Base-by-base conservation (phyloP, 2,329 filamentous ascomycete species). In the Claviceps sp. region DNA sequence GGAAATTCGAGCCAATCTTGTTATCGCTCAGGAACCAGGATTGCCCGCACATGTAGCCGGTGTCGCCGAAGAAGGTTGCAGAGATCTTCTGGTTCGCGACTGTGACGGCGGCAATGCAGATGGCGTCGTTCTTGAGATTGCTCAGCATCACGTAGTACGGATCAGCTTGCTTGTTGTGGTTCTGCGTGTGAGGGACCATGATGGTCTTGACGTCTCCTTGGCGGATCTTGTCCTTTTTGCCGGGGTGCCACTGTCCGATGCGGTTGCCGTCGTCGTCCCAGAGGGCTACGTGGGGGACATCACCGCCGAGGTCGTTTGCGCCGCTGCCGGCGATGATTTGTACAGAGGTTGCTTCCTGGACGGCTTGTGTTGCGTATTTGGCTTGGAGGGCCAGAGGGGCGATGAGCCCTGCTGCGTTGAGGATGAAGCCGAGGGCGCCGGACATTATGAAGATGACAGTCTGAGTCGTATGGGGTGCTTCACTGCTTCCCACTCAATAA, bases 21-120 rank as follows among this genome's bases (percentile, higher is more conserved):
- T 50, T 50, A 5, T 56, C 20, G 50, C 60, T 60, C 44, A 49
- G 40, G 44, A 57, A 59, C 60, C 60, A 62, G 17, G 52, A 54
- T 37, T 55, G 50, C 8, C 56, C 58, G 49, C 59, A 62, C n/a
- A 13, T 52, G 22, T 52, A 52, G 7, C 57, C 55, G 17, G 55
- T 53, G 38, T 62, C 60, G 34, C 57, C 60, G 14, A 53, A 56
- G 38, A 56, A 58, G 22, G 54, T 47, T 2, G 45, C 47, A 11
- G 40, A 50, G 7, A 57, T 47, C 17, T 49, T 49, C 26, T 50
- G 23, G 42, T 59, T 55, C 37, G 57, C 51, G 5, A 59, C 54
- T 34, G 50, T 54, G 22, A 60, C 42, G 49, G 56, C 57, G 0
- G 56, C 39, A 23, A 59, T 54, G 53, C 58, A 59, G 7, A 59